Evolutionary conservation across 306 rosid genomes (phyloP).

Genomic region (Hylodesmum podocarpum): DNA sequence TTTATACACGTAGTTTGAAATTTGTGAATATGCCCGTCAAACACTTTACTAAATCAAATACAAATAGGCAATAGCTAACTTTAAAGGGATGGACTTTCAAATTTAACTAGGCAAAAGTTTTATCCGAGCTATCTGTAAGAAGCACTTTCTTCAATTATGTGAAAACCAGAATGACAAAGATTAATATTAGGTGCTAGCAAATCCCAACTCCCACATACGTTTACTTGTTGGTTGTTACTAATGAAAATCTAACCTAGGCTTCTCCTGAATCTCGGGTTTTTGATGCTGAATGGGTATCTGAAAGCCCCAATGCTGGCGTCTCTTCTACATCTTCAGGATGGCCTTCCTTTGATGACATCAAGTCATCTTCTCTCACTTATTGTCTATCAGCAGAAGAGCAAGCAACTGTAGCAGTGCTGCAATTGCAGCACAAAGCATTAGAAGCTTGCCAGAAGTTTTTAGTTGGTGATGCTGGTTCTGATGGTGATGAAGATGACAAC

Average conservation of each 20-base stretch:
- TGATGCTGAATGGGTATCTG: slow-evolving; percentile 31
- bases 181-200: not conserved
- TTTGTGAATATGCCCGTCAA: not conserved
- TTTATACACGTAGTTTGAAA: not conserved
- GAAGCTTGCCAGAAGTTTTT: slow-evolving; percentile 50
- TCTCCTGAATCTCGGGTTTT: slow-evolving; percentile 28
- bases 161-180: not conserved
- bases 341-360: slow-evolving; percentile 36
- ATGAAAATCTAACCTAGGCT: slow-evolving; percentile 25
- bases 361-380: not conserved
- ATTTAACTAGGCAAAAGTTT: not conserved
- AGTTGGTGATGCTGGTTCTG: slow-evolving; percentile 37
- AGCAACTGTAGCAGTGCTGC: slow-evolving; percentile 29
- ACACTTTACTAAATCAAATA: not conserved
- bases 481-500: slow-evolving; percentile 29
- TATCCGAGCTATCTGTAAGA: not conserved
- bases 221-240: not conserved
- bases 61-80: not conserved
- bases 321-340: slow-evolving; percentile 39
- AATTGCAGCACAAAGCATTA: slow-evolving; percentile 48
- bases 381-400: slow-evolving; percentile 35
- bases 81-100: not conserved
- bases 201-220: not conserved
- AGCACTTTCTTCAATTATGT: not conserved
- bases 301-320: slow-evolving; percentile 3